Percentiles rank a stretch among this genome's conserved stretches.
These are phyloP conservation scores for Lasiosphaeriaceae sp. DNA, from an alignment of 495 filamentous ascomycete genomes.

Conservation along the genomic window DNA sequence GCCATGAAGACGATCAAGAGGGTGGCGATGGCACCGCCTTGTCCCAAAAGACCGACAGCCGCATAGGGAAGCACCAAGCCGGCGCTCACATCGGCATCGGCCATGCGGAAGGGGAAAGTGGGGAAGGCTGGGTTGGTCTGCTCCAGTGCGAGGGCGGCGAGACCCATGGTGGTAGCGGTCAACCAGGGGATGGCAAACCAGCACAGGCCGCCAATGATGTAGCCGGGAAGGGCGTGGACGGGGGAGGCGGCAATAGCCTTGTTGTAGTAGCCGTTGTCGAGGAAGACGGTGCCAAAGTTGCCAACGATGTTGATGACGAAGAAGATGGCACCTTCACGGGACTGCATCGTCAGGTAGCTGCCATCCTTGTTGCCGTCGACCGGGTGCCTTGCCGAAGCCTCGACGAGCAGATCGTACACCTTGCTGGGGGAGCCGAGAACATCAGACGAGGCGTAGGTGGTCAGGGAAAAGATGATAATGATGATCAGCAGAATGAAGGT, in stretches of 20 bases:
- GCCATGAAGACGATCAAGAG: constrained; percentile 94
- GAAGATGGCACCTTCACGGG: constrained; percentile 85
- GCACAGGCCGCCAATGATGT: constrained; percentile 81
- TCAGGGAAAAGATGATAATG: constrained; percentile 87
- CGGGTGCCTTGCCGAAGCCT: constrained; percentile 67
- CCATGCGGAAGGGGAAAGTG: constrained; percentile 68
- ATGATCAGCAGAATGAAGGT: constrained; percentile 85
- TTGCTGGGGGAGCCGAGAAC: constrained; percentile 74
- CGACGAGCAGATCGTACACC: constrained; percentile 76
- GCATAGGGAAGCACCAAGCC: constrained; percentile 88
- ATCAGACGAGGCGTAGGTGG: constrained; percentile 72
- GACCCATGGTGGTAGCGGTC: constrained; percentile 86
- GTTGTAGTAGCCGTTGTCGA: constrained; percentile 85
- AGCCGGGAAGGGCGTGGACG: constrained; percentile 86
- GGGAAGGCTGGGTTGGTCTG: constrained; percentile 64
- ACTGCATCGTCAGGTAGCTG: constrained; percentile 87
- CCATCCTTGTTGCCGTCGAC: constrained; percentile 82
- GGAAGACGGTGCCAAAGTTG: constrained; percentile 77
- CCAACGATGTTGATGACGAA: constrained; percentile 89
- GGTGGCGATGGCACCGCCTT: constrained; percentile 79
- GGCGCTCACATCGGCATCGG: constrained; percentile 70
- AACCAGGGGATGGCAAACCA: constrained; percentile 99
- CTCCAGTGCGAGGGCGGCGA: constrained; percentile 83
- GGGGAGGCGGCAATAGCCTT: constrained; percentile 92
- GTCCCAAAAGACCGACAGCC: constrained; percentile 82